Evolutionary conservation across 2,329 filamentous ascomycete genomes (phyloP), one percentile per base, ranked within the genome.

Genomic region (Scedosporium minutisporum): DNA sequence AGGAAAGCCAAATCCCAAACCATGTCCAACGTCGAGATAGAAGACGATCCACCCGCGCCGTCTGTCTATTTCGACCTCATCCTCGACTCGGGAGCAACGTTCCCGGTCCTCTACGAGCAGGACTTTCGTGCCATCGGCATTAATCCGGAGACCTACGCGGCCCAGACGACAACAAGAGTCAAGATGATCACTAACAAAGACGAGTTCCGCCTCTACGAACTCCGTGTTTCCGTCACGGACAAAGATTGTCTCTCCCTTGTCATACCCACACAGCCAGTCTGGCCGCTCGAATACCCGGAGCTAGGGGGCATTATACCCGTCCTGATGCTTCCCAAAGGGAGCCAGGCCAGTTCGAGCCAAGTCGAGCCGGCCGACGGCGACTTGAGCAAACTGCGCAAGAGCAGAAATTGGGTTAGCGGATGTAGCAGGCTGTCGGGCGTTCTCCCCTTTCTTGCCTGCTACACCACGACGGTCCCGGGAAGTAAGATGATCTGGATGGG

Each of bases 81-180:
- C 53, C 68, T 80, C 46, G 78, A 81, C 66, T 73, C 71, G 44
- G 78, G 78, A 57, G 74, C 77, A 5, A 78, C 76, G 0, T 71
- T 74, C 38, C 77, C 78, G 1, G 67, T 71, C 38, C 69, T 80
- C 38, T 69, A 69, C 60, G 57, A 65, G 9, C 57, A 66, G 16
- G 78, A 80, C 66, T 67, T 78, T 3, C 41, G 62, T 9, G 59
- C 64, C 3, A 68, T 80, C 3, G 68, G 71, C 2, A 72, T 79
- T 63, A 61, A 74, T 61, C 57, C 66, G 14, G 55, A 58, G 0
- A 64, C 42, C 10, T 78, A 80, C 67, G 66, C 76, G 3, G 72
- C 75, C 10, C 75, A 78, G 63, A 70, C 70, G 25, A 42, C 69
- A 7, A 69, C 60, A 23, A 60, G 25, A 38, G 63, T 69, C 58